These are phyloP conservation scores for Cornus kousa DNA, from an alignment of 148 eudicot genomes.

Conservation along the genomic window DNA sequence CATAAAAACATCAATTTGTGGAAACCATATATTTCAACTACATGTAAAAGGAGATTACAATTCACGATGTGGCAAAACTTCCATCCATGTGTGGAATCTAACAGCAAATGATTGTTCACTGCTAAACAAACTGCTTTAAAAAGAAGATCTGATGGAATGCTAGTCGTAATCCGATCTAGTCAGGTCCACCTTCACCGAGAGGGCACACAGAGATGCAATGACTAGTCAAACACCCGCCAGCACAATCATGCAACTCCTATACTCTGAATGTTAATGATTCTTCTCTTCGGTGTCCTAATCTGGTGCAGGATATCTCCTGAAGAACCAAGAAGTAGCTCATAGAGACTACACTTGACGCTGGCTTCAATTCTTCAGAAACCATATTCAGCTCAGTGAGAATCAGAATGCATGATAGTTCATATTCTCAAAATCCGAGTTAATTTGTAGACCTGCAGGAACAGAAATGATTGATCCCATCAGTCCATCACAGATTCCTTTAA, in stretches of 20 bases:
- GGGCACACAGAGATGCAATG: not conserved
- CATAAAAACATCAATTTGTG: too few relatives aligned
- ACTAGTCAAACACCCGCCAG: not conserved
- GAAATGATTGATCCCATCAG: not conserved
- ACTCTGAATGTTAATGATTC: not conserved
- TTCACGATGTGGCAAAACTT: not conserved
- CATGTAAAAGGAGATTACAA: not conserved
- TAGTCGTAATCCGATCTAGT: not conserved
- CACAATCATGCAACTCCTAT: not conserved
- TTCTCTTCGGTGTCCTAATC: not conserved
- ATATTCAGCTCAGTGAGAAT: not conserved
- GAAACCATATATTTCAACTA: too few relatives aligned
- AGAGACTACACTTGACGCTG: not conserved
- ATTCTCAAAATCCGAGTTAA: conserved; percentile 75
- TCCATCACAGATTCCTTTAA: not conserved
- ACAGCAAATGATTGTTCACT: too few relatives aligned
- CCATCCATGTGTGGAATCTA: not conserved
- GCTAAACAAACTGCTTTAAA: not conserved
- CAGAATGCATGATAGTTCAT: conserved; percentile 30
- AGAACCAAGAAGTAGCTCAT: not conserved
- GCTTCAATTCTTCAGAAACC: not conserved
- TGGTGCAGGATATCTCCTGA: not conserved
- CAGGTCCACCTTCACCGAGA: not conserved
- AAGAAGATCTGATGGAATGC: not conserved
- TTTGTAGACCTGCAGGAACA: conserved; percentile 71